A percentile compares a stretch with the other conserved stretches of the same genome.
These are phyloP conservation scores for Auxenochlorella pyrenoidosa DNA, from an alignment of 139 green algal species.

Conservation along the genomic window DNA sequence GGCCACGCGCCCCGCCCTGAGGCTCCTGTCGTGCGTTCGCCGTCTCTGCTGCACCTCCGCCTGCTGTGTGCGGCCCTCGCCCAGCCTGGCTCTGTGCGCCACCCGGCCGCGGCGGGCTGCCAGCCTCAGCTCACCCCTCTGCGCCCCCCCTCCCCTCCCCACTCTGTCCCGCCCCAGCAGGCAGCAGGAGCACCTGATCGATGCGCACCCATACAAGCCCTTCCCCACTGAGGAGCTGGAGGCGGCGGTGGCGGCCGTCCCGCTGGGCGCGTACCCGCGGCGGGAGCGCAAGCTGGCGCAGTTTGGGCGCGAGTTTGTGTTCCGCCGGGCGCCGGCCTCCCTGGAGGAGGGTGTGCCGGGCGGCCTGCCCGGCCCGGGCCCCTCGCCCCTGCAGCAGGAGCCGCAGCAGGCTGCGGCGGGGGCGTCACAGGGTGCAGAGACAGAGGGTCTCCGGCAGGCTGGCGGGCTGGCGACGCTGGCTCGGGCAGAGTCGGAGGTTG, in stretches of 20 bases:
- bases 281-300: constrained; percentile 33
- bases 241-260: constrained; percentile 50
- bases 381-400: not conserved
- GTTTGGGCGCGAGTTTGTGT: constrained; percentile 53
- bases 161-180: not conserved
- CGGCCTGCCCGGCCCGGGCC: too few species aligned
- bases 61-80: not conserved
- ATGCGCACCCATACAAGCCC: constrained; percentile 55
- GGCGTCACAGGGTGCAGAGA: not conserved
- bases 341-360: not conserved
- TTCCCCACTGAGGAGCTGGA: constrained; percentile 59
- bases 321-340: not conserved
- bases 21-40: too few species aligned
- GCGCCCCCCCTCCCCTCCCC: not conserved
- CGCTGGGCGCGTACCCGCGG: constrained; percentile 18
- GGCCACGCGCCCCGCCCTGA: too few species aligned
- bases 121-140: not conserved
- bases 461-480: not conserved
- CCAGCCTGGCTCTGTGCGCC: too few species aligned
- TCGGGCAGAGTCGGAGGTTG: not conserved
- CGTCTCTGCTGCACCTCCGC: not conserved
- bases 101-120: too few species aligned
- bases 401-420: not conserved
- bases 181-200: constrained; percentile 27
- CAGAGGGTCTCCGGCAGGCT: not conserved